Percentiles rank a stretch among this genome's conserved stretches.
Conservation (phyloP, 2,329 filamentous ascomycete species). For the Penicillium digitatum region DNA sequence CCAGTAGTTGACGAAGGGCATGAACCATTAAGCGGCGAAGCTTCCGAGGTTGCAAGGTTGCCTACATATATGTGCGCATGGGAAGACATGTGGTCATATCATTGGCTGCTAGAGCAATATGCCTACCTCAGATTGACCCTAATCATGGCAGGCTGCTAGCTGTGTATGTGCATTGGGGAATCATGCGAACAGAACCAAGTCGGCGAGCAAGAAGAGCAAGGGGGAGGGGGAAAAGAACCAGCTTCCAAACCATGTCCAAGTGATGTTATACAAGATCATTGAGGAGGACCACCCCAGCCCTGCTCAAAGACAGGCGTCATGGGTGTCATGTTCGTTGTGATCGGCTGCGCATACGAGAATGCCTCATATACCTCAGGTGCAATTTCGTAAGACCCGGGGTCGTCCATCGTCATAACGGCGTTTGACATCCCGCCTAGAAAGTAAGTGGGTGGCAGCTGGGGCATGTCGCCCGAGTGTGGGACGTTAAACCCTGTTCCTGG, state of each 20-base stretch:
- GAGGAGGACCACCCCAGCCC: slow-evolving; percentile 19
- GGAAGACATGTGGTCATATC: not conserved
- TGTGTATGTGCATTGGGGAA: not conserved
- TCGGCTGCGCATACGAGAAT: slow-evolving; percentile 44
- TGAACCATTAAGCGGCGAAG: not conserved
- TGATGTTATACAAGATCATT: slow-evolving; percentile 7
- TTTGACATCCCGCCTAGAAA: slow-evolving; percentile 33
- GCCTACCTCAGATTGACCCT: not conserved
- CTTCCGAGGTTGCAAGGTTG: not conserved
- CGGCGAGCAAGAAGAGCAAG: not conserved
- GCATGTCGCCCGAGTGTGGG: slow-evolving; percentile 21
- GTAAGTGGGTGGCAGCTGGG: slow-evolving; percentile 29
- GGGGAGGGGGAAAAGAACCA: not conserved
- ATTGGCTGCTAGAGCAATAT: not conserved
- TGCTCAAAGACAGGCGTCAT: slow-evolving; percentile 36
- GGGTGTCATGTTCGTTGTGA: slow-evolving; percentile 41
- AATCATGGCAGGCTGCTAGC: not conserved
- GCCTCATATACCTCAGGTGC: slow-evolving; percentile 45
- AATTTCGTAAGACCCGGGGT: slow-evolving; percentile 39
- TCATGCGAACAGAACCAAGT: not conserved
- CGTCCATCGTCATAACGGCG: slow-evolving; percentile 38
- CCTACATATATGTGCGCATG: not conserved
- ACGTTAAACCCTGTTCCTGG: slow-evolving; percentile 23
- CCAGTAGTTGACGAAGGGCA: not conserved
- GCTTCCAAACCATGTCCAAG: not conserved